Percentiles rank a stretch among this genome's conserved stretches.
phyloP scores from a whole-genome alignment of 2,329 filamentous ascomycete species.

The Leptographium flavum region DNA sequence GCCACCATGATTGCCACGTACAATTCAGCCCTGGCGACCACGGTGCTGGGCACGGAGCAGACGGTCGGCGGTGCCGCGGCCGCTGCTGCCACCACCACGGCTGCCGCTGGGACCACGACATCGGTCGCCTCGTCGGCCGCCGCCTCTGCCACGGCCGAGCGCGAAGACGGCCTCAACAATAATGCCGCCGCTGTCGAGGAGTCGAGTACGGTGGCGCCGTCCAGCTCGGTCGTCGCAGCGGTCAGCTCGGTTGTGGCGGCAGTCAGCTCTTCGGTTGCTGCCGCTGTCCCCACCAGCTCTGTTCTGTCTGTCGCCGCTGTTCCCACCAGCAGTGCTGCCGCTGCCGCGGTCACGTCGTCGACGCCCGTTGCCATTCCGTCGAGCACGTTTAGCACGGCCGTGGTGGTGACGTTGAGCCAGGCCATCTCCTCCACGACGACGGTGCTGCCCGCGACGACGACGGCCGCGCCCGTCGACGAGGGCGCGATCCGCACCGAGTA shows the following conservation, averaged over 20 bases:
- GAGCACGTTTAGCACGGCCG: not conserved
- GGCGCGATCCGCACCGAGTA: constrained; percentile 36
- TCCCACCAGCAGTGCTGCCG: not conserved
- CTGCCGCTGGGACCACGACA: constrained; percentile 7
- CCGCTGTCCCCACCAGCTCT: not conserved
- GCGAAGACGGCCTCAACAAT: constrained; percentile 10
- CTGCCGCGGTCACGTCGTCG: not conserved
- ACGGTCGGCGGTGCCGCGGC: not conserved
- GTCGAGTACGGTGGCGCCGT: too few species aligned
- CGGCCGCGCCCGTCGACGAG: constrained; percentile 5
- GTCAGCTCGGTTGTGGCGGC: constrained; percentile 1
- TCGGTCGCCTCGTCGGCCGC: constrained; percentile 8
- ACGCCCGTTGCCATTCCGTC: not conserved
- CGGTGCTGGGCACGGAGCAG: constrained; percentile 7
- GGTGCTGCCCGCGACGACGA: constrained; percentile 7
- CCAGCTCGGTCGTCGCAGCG: too few species aligned
- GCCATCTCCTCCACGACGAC: constrained; percentile 1
- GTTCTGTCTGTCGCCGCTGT: too few species aligned
- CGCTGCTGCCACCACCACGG: not conserved
- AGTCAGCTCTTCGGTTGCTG: too few species aligned
- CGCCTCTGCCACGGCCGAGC: not conserved
- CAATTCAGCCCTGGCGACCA: constrained; percentile 6
- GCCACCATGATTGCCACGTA: constrained; percentile 7
- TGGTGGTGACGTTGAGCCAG: too few species aligned
- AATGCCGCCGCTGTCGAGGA: constrained; percentile 12